Evolutionary conservation across 352 stramenopile species (phyloP).

Genomic region (Phytopythium delawarense): DNA sequence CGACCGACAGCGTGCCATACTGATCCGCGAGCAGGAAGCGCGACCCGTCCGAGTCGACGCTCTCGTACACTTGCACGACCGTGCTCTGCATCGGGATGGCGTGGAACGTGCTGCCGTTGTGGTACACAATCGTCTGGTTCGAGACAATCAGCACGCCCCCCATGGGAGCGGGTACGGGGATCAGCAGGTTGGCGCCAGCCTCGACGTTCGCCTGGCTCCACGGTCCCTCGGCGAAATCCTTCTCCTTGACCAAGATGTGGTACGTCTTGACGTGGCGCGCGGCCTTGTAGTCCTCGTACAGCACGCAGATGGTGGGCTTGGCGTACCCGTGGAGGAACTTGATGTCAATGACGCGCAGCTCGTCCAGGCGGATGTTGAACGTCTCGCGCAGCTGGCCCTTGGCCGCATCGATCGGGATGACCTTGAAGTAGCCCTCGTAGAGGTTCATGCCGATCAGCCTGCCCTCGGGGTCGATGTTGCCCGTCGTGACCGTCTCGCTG

Average conservation of each 20-base stretch:
- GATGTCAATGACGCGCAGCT: constrained; percentile 92
- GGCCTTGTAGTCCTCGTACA: constrained; percentile 90
- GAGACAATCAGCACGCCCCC: constrained; percentile 90
- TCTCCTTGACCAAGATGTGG: constrained; percentile 86
- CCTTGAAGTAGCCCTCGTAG: constrained; percentile 90
- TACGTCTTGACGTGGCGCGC: constrained; percentile 92
- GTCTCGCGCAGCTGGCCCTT: constrained; percentile 79
- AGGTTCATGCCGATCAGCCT: constrained; percentile 89
- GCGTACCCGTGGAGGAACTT: constrained; percentile 89
- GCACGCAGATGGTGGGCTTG: constrained; percentile 89
- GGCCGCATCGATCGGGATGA: constrained; percentile 82
- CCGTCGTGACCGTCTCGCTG: constrained; percentile 86
- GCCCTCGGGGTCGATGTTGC: constrained; percentile 85
- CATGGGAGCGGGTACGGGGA: constrained; percentile 79
- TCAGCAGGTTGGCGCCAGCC: constrained; percentile 79
- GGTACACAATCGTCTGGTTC: constrained; percentile 90
- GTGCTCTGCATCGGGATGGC: constrained; percentile 91
- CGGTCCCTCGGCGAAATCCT: constrained; percentile 85
- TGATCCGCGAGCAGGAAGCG: constrained; percentile 89
- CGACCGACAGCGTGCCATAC: constrained; percentile 86
- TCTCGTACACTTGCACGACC: constrained; percentile 86
- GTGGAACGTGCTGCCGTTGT: constrained; percentile 86
- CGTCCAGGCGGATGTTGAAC: constrained; percentile 92
- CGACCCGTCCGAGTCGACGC: constrained; percentile 86
- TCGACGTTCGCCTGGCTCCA: constrained; percentile 91